Base-by-base conservation (phyloP, 768 basidiomycete species). In the Suillus clintonianus region DNA sequence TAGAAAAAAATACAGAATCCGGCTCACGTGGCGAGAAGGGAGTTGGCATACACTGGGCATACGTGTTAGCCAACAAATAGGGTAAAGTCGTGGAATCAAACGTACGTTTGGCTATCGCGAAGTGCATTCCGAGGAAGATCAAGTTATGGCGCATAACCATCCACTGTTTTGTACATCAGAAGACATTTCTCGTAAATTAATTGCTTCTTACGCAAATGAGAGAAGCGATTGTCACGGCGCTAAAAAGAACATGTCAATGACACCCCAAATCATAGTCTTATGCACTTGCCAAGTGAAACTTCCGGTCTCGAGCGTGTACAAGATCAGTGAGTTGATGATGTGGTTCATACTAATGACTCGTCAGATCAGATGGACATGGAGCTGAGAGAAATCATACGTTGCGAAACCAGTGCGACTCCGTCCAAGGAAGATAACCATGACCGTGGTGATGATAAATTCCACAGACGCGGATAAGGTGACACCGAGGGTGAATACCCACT, bases 221-320 rank as follows among this genome's bases (percentile, higher is more conserved):
- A 8, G 75, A 76, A n/a, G 76, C 70, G 2, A 76, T 67, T 14
- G 75, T 76, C 2, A 76, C 76, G 24, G 77, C 59, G 27, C 74
- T 76, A 43, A 53, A 41, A 30, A 8, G 51, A 6, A 2, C 4
- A 30, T 2, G 24, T 68, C 13, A 73, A 61, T 14, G 0, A 5
- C 3, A 56, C 7, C 4, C 36, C 8, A n/a, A 13, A 3, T 6
- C 0, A 15, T 9, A 2, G 19, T 42, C 39, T 1, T 1, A 27
- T 27, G 15, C 8, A 34, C 61, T 66, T 62, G 79, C 81, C 79
- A 80, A 30, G 85, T 86, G 22, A 86, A 50, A 4, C 79, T 70
- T 45, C 85, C 85, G 17, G 81, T 84, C 67, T 86, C 85, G 37
- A 86, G 76, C 0, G 84, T 81, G 62, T 86, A 86, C 2, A 83